Evolutionary conservation across 345 rosid species (phyloP).

Genomic region (Lepidium aucheri): DNA sequence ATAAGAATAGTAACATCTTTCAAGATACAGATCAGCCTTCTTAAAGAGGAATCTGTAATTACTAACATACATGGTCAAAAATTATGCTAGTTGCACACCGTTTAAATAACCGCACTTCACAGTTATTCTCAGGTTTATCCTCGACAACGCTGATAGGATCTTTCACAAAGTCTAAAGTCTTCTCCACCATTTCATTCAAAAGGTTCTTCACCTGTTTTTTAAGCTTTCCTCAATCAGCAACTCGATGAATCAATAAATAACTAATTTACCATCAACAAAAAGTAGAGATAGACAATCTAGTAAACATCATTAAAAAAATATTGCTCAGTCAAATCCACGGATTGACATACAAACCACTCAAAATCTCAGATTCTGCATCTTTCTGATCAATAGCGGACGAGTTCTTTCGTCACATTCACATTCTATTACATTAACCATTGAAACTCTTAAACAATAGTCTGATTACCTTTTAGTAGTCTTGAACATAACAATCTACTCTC

Average conservation of each 20-base stretch:
- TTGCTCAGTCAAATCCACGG: not conserved
- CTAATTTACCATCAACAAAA: not conserved
- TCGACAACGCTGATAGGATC: constrained; percentile 24
- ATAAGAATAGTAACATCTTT: not conserved
- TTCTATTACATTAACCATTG: not conserved
- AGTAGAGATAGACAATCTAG: not conserved
- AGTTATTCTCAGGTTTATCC: constrained; percentile 29
- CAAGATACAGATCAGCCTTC: not conserved
- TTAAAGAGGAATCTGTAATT: not conserved
- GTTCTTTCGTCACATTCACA: not conserved
- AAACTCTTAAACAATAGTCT: not conserved
- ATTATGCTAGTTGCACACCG: constrained; percentile 56
- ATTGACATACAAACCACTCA: not conserved
- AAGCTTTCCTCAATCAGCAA: not conserved
- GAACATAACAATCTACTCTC: not conserved
- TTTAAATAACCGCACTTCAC: constrained; percentile 65
- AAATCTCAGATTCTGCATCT: not conserved
- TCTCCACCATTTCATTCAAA: constrained; percentile 66
- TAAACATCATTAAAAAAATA: not conserved
- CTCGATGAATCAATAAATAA: not conserved
- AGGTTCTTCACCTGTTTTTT: constrained; percentile 60
- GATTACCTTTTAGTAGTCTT: not conserved
- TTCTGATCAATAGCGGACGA: not conserved
- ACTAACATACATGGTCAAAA: constrained; percentile 57
- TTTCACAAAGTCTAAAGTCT: constrained; percentile 41